A percentile compares a stretch with the other conserved stretches of the same genome.
These are phyloP conservation scores for Aspergillus luchuensis DNA, from an alignment of 2,329 filamentous ascomycete genomes.

Conservation along the genomic window DNA sequence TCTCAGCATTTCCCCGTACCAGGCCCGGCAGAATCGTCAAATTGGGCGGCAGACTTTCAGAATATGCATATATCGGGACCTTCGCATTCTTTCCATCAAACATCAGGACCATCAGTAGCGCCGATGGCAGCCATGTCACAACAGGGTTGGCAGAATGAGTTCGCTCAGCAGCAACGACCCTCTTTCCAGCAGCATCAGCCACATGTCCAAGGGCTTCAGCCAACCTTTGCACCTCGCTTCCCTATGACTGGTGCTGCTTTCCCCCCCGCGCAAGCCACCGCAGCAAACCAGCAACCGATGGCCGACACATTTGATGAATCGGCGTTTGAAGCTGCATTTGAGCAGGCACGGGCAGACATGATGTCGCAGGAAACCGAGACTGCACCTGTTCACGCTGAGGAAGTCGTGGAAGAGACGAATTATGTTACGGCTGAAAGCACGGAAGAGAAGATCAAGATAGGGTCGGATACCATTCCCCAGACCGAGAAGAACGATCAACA, in stretches of 20 bases:
- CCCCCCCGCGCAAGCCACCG: slow-evolving; percentile 29
- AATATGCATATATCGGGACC: slow-evolving; percentile 44
- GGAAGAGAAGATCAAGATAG: slow-evolving; percentile 40
- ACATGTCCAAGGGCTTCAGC: slow-evolving; percentile 30
- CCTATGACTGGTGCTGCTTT: slow-evolving; percentile 26
- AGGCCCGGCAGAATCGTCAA: slow-evolving; percentile 26
- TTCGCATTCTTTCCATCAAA: slow-evolving; percentile 49
- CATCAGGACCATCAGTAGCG: slow-evolving; percentile 48
- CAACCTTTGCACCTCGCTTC: slow-evolving; percentile 31
- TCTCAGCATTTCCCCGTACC: slow-evolving; percentile 27
- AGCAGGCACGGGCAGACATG: slow-evolving; percentile 43
- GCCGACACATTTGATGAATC: slow-evolving; percentile 46
- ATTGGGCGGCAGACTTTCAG: slow-evolving; percentile 53
- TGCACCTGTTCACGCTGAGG: slow-evolving; percentile 18
- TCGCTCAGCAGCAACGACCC: slow-evolving; percentile 48
- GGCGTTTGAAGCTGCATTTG: slow-evolving; percentile 50
- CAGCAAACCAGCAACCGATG: slow-evolving; percentile 25
- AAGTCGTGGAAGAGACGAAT: slow-evolving; percentile 14
- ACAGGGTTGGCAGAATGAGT: slow-evolving; percentile 64
- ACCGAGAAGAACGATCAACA: slow-evolving; percentile 35
- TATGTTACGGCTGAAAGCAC: slow-evolving; percentile 4
- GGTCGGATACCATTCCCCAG: slow-evolving; percentile 46
- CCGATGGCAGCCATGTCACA: slow-evolving; percentile 32
- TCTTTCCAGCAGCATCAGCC: slow-evolving; percentile 27
- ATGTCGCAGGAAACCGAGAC: slow-evolving; percentile 29